A percentile compares a stretch with the other conserved stretches of the same genome.
Evolutionary conservation across 208 protist genomes (phyloP).

Genomic region (Trypanosoma rangeli): DNA sequence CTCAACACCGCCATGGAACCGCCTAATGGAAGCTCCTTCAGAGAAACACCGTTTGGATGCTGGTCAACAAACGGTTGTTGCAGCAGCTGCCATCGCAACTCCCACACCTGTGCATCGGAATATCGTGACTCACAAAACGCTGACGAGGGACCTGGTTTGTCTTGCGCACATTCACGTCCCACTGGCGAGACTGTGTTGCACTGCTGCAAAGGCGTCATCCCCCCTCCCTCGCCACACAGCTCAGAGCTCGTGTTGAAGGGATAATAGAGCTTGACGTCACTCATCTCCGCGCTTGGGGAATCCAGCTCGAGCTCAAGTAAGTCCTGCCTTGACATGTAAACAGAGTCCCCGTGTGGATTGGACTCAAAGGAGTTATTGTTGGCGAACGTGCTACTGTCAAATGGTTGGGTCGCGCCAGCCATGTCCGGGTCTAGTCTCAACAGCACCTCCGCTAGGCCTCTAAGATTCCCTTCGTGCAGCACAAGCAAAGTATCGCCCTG

Average conservation of each 20-base stretch:
- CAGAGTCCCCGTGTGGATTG: neutral
- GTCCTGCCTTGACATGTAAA: slow-evolving; percentile 29
- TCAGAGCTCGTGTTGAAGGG: slow-evolving; percentile 56
- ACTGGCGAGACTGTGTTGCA: neutral
- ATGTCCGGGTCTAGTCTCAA: slow-evolving; percentile 36
- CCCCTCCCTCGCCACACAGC: neutral
- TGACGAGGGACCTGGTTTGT: neutral
- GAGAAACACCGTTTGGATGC: slow-evolving; percentile 33
- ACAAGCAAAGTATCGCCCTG: slow-evolving; percentile 60
- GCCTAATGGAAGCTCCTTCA: slow-evolving; percentile 42
- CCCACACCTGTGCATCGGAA: neutral
- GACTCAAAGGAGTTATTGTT: neutral
- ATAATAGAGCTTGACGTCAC: slow-evolving; percentile 64
- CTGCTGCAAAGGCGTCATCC: neutral
- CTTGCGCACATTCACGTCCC: neutral
- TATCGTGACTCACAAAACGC: neutral
- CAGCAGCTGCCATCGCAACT: slow-evolving; percentile 25
- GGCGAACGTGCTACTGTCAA: no score
- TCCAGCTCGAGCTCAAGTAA: slow-evolving; percentile 26
- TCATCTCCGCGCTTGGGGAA: slow-evolving; percentile 42
- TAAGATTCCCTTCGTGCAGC: slow-evolving; percentile 57
- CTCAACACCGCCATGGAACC: slow-evolving; percentile 22
- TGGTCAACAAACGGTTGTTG: slow-evolving; percentile 29
- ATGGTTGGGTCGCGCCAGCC: neutral
- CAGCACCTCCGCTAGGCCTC: slow-evolving; percentile 53